Conservation (phyloP, 2,329 filamentous ascomycete species). For the Arthrobotrys musiformis region DNA sequence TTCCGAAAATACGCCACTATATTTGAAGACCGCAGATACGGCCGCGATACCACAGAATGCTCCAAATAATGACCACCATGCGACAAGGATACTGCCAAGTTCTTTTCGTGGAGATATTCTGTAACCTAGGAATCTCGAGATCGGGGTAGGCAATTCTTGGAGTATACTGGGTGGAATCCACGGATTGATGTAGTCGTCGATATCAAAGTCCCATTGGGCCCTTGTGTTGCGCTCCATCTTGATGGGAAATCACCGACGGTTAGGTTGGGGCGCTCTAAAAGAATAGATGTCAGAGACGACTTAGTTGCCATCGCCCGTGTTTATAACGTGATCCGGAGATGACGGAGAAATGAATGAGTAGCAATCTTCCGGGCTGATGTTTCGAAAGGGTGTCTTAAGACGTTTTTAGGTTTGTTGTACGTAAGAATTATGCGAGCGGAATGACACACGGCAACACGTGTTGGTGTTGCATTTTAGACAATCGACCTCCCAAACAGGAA, state of each 20-base stretch:
- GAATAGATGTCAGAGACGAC: background rate
- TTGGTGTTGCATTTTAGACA: slow-evolving; percentile 14
- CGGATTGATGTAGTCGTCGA: slow-evolving; percentile 80
- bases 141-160: slow-evolving; percentile 71
- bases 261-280: background rate
- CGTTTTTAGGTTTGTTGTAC: slow-evolving; percentile 46
- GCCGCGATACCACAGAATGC: slow-evolving; percentile 72
- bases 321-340: slow-evolving; percentile 21
- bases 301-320: background rate
- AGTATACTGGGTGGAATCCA: slow-evolving; percentile 75
- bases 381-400: slow-evolving; percentile 7
- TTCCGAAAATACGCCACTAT: slow-evolving; percentile 68
- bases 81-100: slow-evolving; percentile 69
- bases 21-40: slow-evolving; percentile 69
- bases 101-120: slow-evolving; percentile 63
- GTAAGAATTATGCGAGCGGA: slow-evolving; percentile 29
- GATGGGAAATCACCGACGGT: background rate
- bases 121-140: slow-evolving; percentile 77
- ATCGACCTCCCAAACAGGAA: background rate
- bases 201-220: slow-evolving; percentile 73
- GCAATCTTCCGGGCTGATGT: slow-evolving; percentile 1
- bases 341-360: background rate
- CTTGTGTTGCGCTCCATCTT: slow-evolving; percentile 16
- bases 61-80: slow-evolving; percentile 74
- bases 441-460: slow-evolving; percentile 39